Percentiles rank a stretch among this genome's conserved stretches.
Conservation (phyloP, 1,139 yeast genomes). For the Saccharomycopsis phalli region DNA sequence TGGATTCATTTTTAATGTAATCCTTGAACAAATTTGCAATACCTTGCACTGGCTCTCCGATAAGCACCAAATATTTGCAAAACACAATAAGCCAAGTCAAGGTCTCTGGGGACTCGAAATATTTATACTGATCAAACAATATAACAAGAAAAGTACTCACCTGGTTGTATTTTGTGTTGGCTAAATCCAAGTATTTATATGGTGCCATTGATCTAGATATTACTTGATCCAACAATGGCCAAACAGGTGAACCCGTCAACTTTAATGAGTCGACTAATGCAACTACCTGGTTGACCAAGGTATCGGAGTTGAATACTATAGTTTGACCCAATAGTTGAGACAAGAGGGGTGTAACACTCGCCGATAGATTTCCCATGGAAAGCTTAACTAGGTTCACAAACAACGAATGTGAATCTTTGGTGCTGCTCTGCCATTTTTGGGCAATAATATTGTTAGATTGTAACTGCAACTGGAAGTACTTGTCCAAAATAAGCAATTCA, state of each 20-base stretch:
- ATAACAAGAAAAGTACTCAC: slow-evolving; percentile 64
- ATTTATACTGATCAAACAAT: slow-evolving; percentile 65
- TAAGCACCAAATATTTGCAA: slow-evolving; percentile 34
- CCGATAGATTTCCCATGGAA: slow-evolving; percentile 23
- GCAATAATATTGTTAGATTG: slow-evolving; percentile 18
- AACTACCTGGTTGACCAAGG: slow-evolving; percentile 36
- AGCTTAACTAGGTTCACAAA: slow-evolving; percentile 53
- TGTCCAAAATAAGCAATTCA: slow-evolving; percentile 48
- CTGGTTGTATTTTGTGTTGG: slow-evolving; percentile 32
- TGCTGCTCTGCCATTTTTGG: slow-evolving; percentile 60
- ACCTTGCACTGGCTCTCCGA: slow-evolving; percentile 45
- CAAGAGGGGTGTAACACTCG: slow-evolving; percentile 30
- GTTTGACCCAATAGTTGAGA: slow-evolving; percentile 35
- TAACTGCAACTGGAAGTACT: slow-evolving; percentile 32
- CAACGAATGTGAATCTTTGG: slow-evolving; percentile 36
- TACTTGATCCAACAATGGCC: slow-evolving; percentile 66
- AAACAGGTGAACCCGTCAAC: slow-evolving; percentile 29
- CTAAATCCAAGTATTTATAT: slow-evolving; percentile 69
- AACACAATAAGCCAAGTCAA: slow-evolving; percentile 46
- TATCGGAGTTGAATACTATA: slow-evolving; percentile 36
- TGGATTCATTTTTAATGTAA: slow-evolving; percentile 16
- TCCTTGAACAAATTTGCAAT: slow-evolving; percentile 28
- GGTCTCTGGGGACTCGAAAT: slow-evolving; percentile 30
- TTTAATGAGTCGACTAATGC: slow-evolving; percentile 37
- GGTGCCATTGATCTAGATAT: slow-evolving; percentile 68